phyloP scores from a whole-genome alignment of 1,284 basidiomycete species.

The Naganishia albida region DNA sequence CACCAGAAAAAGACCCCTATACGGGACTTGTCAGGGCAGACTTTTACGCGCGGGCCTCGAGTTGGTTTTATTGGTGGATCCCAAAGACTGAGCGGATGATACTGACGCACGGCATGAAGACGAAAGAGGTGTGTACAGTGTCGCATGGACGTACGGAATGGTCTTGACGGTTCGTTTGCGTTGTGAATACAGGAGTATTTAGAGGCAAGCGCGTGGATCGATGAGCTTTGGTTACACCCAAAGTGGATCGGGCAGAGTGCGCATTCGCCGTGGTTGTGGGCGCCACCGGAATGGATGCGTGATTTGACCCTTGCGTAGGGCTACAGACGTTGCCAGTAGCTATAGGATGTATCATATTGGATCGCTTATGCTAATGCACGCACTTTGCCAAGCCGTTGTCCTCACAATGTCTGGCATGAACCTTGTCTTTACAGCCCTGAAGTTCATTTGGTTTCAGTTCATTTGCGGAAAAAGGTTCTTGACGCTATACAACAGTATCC shows the following conservation, averaged over 20 bases:
- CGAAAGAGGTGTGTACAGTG: slow-evolving; percentile 8
- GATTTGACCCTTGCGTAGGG: too few relatives aligned
- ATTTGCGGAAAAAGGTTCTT: not conserved
- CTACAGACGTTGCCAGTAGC: too few relatives aligned
- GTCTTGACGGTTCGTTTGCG: not conserved
- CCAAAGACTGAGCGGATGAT: slow-evolving; percentile 28
- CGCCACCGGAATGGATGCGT: slow-evolving; percentile 18
- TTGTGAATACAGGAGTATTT: slow-evolving; percentile 20
- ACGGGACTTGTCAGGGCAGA: slow-evolving; percentile 28
- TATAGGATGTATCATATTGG: too few relatives aligned
- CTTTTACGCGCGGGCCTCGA: slow-evolving; percentile 18
- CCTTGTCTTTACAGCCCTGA: not conserved
- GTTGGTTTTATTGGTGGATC: slow-evolving; percentile 34
- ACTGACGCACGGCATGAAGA: slow-evolving; percentile 33
- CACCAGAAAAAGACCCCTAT: slow-evolving; percentile 15
- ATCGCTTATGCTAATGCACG: not conserved
- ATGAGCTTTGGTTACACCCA: slow-evolving; percentile 26
- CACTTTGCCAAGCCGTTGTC: not conserved
- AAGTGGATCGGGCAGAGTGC: slow-evolving; percentile 32
- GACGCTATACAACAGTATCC: not conserved
- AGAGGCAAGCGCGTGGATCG: slow-evolving; percentile 25
- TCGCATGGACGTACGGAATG: not conserved
- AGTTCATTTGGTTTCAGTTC: too few relatives aligned
- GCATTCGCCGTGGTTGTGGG: slow-evolving; percentile 23
- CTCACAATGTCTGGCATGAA: not conserved